Evolutionary conservation across 306 rosid species (phyloP).

Genomic region (Vigna mungo): DNA sequence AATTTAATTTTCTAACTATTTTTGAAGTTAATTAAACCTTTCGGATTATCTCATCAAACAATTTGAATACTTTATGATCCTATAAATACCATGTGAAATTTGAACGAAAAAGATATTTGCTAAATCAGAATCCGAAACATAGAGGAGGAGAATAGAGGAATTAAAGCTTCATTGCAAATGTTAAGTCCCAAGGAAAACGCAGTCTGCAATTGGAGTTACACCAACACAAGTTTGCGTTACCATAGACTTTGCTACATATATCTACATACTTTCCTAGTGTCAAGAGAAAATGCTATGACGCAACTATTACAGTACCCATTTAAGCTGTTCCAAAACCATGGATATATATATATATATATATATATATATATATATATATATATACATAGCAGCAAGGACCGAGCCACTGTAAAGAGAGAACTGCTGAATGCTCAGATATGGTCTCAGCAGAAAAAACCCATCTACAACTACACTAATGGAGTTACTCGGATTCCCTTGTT

Average conservation of each 20-base stretch:
- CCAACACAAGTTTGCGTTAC: slow-evolving; percentile 9
- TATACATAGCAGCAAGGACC: slow-evolving; percentile 22
- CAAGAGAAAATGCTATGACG: slow-evolving; percentile 20
- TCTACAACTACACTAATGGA: slow-evolving; percentile 12
- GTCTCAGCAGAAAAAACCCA: slow-evolving; percentile 25
- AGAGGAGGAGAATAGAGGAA: too few relatives aligned
- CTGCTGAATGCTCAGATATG: slow-evolving; percentile 27
- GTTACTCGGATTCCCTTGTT: slow-evolving; percentile 13
- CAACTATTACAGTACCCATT: slow-evolving; percentile 28
- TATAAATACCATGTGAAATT: too few relatives aligned
- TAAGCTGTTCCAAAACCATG: slow-evolving; percentile 42
- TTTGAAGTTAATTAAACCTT: too few relatives aligned
- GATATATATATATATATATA: background rate
- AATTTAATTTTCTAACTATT: too few relatives aligned
- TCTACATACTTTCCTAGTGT: slow-evolving; percentile 16
- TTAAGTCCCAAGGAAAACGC: background rate
- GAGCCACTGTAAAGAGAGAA: background rate
- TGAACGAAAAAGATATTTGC: too few relatives aligned
- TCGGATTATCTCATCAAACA: too few relatives aligned
- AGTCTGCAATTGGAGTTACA: background rate
- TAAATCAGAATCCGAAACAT: too few relatives aligned
- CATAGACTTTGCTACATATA: background rate
- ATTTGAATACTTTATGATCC: too few relatives aligned
- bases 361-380: too few relatives aligned
- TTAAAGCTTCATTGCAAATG: too few relatives aligned